Percentiles rank a stretch among this genome's conserved stretches.
These are phyloP conservation scores for Breynia disticha DNA, from an alignment of 441 rosid genomes.

Conservation along the genomic window DNA sequence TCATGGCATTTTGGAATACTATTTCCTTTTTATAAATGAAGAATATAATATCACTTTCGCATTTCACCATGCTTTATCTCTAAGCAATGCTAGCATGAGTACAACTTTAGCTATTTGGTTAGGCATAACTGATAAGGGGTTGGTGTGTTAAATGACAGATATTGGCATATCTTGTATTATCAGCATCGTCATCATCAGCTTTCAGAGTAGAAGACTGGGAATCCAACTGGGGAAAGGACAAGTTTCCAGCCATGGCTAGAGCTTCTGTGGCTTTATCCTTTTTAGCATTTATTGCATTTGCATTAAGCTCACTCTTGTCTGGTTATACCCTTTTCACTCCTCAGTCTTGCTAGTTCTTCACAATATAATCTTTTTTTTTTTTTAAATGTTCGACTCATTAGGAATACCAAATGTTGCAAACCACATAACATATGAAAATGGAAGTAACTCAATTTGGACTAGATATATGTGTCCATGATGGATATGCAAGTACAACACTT, in stretches of 20 bases:
- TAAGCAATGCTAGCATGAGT: conserved; percentile 10
- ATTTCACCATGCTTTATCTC: conserved; percentile 10
- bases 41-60: not conserved
- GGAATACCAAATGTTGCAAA: no score
- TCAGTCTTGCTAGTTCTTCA: not conserved
- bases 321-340: conserved; percentile 38
- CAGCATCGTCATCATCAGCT: conserved; percentile 80
- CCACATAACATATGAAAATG: no score
- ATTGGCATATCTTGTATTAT: conserved; percentile 70
- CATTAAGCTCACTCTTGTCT: conserved; percentile 57
- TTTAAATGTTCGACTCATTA: no score
- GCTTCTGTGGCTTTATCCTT: conserved; percentile 60
- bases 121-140: no score
- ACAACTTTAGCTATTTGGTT: not conserved
- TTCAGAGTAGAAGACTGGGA: conserved; percentile 80
- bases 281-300: conserved; percentile 54
- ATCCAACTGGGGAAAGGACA: conserved; percentile 74
- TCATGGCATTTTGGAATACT: conserved; percentile 5
- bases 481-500: no score
- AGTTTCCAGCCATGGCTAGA: conserved; percentile 74
- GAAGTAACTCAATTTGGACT: no score
- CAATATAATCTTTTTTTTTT: no score
- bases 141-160: conserved; percentile 29
- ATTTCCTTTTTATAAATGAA: conserved; percentile 5
- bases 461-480: no score